These are phyloP conservation scores for Mixia osmundae DNA, from an alignment of 1,284 basidiomycete species.

Conservation along the genomic window DNA sequence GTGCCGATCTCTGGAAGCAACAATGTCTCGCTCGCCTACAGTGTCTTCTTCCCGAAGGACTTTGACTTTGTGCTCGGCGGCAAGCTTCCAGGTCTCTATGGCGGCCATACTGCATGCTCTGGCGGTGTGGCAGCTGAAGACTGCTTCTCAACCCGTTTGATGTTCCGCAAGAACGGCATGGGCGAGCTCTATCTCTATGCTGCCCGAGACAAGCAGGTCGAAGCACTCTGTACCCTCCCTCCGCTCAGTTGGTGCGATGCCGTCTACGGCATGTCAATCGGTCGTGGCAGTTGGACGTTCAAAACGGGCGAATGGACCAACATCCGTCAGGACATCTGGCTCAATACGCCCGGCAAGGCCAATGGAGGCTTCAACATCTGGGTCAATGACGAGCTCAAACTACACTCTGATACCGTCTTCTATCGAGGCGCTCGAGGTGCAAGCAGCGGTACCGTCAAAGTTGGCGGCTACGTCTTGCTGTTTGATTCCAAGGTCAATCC, in stretches of 20 bases:
- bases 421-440: slow-evolving; percentile 14
- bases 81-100: slow-evolving; percentile 20
- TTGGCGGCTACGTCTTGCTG: no score
- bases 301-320: slow-evolving; percentile 40
- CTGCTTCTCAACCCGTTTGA: slow-evolving; percentile 16
- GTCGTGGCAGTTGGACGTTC: slow-evolving; percentile 46
- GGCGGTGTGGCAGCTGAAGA: slow-evolving; percentile 15
- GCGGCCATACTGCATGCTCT: slow-evolving; percentile 18
- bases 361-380: slow-evolving; percentile 16
- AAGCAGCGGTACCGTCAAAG: no score
- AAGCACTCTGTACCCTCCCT: slow-evolving; percentile 32
- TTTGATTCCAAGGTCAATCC: no score
- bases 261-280: slow-evolving; percentile 43
- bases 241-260: slow-evolving; percentile 37
- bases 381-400: slow-evolving; percentile 14
- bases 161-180: slow-evolving; percentile 14
- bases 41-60: slow-evolving; percentile 18
- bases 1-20: slow-evolving; percentile 8
- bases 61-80: slow-evolving; percentile 20
- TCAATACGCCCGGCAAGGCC: slow-evolving; percentile 38
- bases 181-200: slow-evolving; percentile 30
- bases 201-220: slow-evolving; percentile 26
- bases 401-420: slow-evolving; percentile 12
- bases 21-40: slow-evolving; percentile 16
- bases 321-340: slow-evolving; percentile 35